phyloP scores from a whole-genome alignment of 2,329 filamentous ascomycete species.

The Biscogniauxia marginata region DNA sequence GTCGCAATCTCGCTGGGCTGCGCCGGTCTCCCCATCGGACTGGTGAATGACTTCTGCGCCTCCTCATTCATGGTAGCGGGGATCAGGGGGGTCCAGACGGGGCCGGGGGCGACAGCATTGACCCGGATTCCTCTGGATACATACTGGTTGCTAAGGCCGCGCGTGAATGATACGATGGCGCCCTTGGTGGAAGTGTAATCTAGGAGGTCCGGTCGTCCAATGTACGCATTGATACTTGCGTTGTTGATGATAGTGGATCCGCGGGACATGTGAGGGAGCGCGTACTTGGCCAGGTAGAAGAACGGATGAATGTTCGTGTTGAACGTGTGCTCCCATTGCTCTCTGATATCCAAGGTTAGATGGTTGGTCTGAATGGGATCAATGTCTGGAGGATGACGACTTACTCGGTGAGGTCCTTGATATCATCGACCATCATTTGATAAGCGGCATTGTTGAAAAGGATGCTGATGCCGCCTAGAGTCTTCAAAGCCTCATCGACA shows the following conservation, averaged over 20 bases:
- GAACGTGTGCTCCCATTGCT: slow-evolving; percentile 79
- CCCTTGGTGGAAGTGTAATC: slow-evolving; percentile 82
- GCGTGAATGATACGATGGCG: slow-evolving; percentile 76
- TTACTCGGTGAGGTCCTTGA: slow-evolving; percentile 68
- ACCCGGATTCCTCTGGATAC: slow-evolving; percentile 64
- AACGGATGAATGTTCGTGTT: slow-evolving; percentile 80
- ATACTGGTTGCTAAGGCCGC: slow-evolving; percentile 73
- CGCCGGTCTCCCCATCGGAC: slow-evolving; percentile 73
- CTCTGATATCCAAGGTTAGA: slow-evolving; percentile 39
- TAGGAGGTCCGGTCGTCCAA: slow-evolving; percentile 75
- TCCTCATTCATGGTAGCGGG: slow-evolving; percentile 69
- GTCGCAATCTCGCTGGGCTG: slow-evolving; percentile 82
- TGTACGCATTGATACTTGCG: slow-evolving; percentile 79
- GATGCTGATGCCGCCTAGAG: slow-evolving; percentile 70
- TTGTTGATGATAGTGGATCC: slow-evolving; percentile 83
- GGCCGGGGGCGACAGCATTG: slow-evolving; percentile 66
- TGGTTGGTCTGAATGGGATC: slow-evolving; percentile 11
- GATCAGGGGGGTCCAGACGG: slow-evolving; percentile 76
- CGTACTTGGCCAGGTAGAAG: slow-evolving; percentile 79
- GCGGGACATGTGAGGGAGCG: slow-evolving; percentile 69
- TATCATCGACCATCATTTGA: slow-evolving; percentile 72
- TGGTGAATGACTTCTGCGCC: slow-evolving; percentile 69
- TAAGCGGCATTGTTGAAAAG: slow-evolving; percentile 73
- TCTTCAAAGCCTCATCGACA: slow-evolving; percentile 63
- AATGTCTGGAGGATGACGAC: slow-evolving; percentile 24